A percentile compares a stretch with the other conserved stretches of the same genome.
Evolutionary conservation across 495 filamentous ascomycete species (phyloP).

Genomic region (Podospora pseudoanserina): DNA sequence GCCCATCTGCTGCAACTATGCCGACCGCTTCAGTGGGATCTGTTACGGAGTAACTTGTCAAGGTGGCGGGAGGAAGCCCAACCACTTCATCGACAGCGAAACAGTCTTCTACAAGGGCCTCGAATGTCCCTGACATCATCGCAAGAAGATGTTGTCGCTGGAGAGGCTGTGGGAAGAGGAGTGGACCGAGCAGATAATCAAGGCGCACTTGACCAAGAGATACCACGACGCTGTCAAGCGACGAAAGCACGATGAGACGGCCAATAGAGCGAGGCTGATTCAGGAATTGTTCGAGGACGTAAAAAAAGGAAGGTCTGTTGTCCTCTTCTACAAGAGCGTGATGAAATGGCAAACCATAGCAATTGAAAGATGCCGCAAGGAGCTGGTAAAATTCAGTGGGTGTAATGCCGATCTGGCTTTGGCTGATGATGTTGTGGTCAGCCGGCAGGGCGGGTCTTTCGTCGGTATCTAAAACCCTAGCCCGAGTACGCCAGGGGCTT

Average conservation of each 20-base stretch:
- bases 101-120: background rate
- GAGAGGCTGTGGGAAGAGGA: slow-evolving; percentile 1
- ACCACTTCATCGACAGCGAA: background rate
- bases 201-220: slow-evolving; percentile 1
- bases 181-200: slow-evolving; percentile 4
- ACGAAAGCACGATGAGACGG: background rate
- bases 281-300: background rate
- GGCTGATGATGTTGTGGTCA: background rate
- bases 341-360: background rate
- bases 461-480: background rate
- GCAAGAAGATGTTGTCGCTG: background rate
- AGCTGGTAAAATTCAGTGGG: slow-evolving; percentile 1
- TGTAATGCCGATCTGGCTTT: background rate
- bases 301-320: background rate
- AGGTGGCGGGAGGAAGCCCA: background rate
- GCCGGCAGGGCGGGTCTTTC: background rate
- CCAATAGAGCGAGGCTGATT: background rate
- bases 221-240: background rate
- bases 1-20: background rate
- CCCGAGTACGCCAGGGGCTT: background rate
- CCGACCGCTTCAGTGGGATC: background rate
- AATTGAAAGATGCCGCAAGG: background rate
- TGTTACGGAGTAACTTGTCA: background rate
- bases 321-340: background rate
- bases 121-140: slow-evolving; percentile 2